Evolutionary conservation across 169 alveolate genomes (phyloP), one percentile per base, ranked within the genome.

Genomic region (Plasmodium cynomolgi): DNA sequence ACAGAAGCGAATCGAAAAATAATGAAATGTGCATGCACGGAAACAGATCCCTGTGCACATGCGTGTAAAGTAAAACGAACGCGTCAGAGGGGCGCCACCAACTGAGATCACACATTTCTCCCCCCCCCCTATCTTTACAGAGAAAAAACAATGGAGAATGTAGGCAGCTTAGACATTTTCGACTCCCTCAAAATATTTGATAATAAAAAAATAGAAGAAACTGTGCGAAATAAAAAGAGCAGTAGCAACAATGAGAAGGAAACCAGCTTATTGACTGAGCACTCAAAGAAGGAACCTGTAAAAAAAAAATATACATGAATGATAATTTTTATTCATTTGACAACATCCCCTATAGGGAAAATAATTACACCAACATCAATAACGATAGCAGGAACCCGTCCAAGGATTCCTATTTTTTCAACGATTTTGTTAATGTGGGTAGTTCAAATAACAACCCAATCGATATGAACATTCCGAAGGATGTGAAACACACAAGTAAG

Each of bases 321-420:
- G 90, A 88, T 74, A 62, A 80, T 58, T 88, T 88, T 62, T 58
- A 50, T 41, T 44, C 74, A 44, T 79, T 79, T 62, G 81, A 54
- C 23, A 9, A 29, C 17, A 47, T 31, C n/a, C 13, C 62, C 15
- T 31, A 83, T 83, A 83, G 41, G n/a, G 44, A 29, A 56, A 83
- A 83, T 33, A 31, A 44, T 83, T 17, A 20, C 29, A 83, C 15
- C 17, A 80, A 44, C 31, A n/a, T 1, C 71, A 41, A 23, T 41
- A 80, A 80, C 15, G 56, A 41, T n/a, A 23, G n/a, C 33, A 77
- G 71, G 58, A 50, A 54, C 44, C 31, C 20, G 41, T 29, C 31
- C 33, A 84, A 79, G 39, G 85, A 74, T 29, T 85, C 93, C 26
- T 85, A 85, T 77, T 85, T 79, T 33, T 85, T 85, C 71, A 85